Conservation (phyloP, 495 filamentous ascomycete species). For the Tuber brumale region DNA sequence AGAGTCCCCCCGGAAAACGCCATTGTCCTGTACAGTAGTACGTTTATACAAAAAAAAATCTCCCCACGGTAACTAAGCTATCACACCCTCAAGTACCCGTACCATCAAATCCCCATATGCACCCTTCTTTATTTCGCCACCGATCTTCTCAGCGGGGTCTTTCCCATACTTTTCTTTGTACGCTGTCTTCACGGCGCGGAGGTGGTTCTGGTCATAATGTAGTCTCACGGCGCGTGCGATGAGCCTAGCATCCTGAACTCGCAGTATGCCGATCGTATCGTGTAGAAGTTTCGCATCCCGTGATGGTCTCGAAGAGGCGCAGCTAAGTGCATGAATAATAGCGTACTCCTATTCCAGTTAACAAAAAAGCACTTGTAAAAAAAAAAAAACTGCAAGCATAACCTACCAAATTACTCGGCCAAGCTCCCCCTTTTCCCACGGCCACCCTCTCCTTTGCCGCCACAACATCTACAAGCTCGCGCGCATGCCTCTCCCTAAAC, state of each 20-base stretch:
- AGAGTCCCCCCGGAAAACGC: background rate
- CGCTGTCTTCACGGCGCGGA: constrained; percentile 24
- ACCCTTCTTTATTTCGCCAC: constrained; percentile 25
- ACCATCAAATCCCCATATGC: constrained; percentile 31
- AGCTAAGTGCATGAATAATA: constrained; percentile 16
- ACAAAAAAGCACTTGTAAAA: background rate
- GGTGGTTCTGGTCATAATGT: constrained; percentile 26
- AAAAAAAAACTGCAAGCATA: background rate
- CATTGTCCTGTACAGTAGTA: background rate
- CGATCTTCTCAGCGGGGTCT: constrained; percentile 19
- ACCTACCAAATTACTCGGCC: constrained; percentile 29
- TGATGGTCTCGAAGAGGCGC: constrained; percentile 27
- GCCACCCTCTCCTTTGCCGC: constrained; percentile 27
- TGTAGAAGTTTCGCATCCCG: constrained; percentile 35
- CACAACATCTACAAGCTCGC: constrained; percentile 31
- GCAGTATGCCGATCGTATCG: constrained; percentile 25
- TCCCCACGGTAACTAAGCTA: background rate
- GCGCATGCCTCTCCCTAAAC: constrained; percentile 32
- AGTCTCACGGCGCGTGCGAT: constrained; percentile 29
- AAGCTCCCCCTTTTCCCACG: constrained; percentile 13
- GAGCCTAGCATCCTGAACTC: constrained; percentile 25
- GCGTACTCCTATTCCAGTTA: constrained; percentile 25
- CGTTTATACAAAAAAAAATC: background rate
- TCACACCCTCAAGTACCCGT: constrained; percentile 17
- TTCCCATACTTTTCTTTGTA: constrained; percentile 25